Percentiles rank a stretch among this genome's conserved stretches.
Evolutionary conservation across 805 yeast species (phyloP).

Genomic region (Myxozyma lipomycoides): DNA sequence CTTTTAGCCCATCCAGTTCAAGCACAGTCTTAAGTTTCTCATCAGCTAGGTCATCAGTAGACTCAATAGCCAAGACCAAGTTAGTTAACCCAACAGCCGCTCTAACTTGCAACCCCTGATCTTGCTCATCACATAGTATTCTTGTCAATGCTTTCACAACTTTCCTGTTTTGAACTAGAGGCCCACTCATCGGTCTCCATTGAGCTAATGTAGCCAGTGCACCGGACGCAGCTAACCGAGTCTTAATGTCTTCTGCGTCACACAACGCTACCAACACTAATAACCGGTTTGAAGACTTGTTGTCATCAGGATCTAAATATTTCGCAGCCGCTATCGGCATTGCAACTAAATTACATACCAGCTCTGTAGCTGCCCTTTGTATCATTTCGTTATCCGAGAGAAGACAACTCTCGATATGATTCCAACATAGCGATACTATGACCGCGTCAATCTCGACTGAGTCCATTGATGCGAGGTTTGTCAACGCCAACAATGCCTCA

Average conservation of each 20-base stretch:
- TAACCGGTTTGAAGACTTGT: slow-evolving; percentile 31
- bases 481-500: slow-evolving; percentile 60
- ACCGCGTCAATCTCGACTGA: slow-evolving; percentile 42
- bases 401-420: slow-evolving; percentile 44
- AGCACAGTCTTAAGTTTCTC: background rate
- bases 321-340: slow-evolving; percentile 38
- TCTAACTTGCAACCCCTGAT: background rate
- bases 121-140: background rate
- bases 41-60: background rate
- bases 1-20: background rate
- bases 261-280: slow-evolving; percentile 37
- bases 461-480: slow-evolving; percentile 56
- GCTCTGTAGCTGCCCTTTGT: slow-evolving; percentile 60
- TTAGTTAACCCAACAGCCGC: background rate
- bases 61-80: background rate
- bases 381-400: slow-evolving; percentile 47
- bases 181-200: slow-evolving; percentile 37
- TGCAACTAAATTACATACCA: slow-evolving; percentile 56
- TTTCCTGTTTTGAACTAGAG: slow-evolving; percentile 31
- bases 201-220: slow-evolving; percentile 41
- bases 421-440: slow-evolving; percentile 44
- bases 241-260: slow-evolving; percentile 35
- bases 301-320: slow-evolving; percentile 34
- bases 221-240: slow-evolving; percentile 41
- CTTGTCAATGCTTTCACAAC: background rate